These are phyloP conservation scores for Cubamyces sp. DNA, from an alignment of 768 basidiomycete species.

Conservation along the genomic window DNA sequence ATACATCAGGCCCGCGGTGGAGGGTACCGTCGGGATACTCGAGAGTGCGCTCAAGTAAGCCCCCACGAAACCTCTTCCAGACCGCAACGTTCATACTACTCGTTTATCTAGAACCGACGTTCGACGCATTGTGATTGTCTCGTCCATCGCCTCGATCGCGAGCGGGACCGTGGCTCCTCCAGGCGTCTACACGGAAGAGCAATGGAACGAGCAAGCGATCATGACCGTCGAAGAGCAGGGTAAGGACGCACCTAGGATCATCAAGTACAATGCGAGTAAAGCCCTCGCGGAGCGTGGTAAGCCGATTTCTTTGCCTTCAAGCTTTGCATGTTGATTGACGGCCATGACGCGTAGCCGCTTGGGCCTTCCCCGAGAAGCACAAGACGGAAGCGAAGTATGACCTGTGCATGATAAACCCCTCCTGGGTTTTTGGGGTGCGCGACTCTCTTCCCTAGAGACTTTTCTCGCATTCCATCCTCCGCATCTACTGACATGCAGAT, in stretches of 20 bases:
- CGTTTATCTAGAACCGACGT: conserved; percentile 36
- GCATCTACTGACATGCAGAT: not conserved
- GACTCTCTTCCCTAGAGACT: not conserved
- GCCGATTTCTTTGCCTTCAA: not conserved
- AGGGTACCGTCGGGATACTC: conserved; percentile 69
- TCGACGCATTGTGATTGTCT: conserved; percentile 66
- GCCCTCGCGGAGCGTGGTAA: conserved; percentile 53
- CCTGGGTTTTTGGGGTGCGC: conserved; percentile 36
- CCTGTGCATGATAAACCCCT: conserved; percentile 53
- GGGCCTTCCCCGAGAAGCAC: conserved; percentile 50
- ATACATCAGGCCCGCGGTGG: conserved; percentile 71
- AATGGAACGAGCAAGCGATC: conserved; percentile 63
- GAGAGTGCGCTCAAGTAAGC: conserved; percentile 53
- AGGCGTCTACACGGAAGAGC: conserved; percentile 48
- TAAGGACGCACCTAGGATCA: conserved; percentile 38
- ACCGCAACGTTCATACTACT: not conserved
- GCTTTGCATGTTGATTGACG: no score
- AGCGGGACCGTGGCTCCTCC: conserved; percentile 32
- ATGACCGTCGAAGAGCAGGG: conserved; percentile 53
- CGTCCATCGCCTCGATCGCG: conserved; percentile 52
- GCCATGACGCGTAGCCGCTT: conserved; percentile 41
- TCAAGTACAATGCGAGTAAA: conserved; percentile 63
- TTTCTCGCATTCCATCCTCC: not conserved
- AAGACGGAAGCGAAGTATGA: conserved; percentile 38
- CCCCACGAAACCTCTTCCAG: conserved; percentile 34